phyloP scores from a whole-genome alignment of 345 rosid species.

The Lepidium aucheri region DNA sequence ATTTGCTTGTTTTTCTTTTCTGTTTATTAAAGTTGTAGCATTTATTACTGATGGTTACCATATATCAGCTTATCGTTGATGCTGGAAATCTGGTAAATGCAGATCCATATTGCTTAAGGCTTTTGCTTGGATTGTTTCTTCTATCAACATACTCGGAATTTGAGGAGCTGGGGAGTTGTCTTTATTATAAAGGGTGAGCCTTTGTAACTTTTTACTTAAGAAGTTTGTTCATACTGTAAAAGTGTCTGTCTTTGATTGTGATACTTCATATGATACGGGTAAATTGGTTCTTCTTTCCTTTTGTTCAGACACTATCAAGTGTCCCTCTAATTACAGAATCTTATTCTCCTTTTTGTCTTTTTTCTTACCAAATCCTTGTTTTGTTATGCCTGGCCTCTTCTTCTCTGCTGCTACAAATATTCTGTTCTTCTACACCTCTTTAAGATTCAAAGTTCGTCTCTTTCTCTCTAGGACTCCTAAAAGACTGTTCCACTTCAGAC shows the following conservation, averaged over 20 bases:
- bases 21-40: background rate
- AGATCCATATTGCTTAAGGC: conserved; percentile 7
- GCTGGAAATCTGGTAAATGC: background rate
- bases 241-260: conserved; percentile 22
- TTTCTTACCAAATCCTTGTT: background rate
- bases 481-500: background rate
- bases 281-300: conserved; percentile 4
- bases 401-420: conserved; percentile 3
- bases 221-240: background rate
- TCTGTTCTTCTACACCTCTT: background rate
- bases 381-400: conserved; percentile 12
- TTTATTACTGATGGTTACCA: conserved; percentile 1
- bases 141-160: background rate
- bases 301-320: conserved; percentile 10
- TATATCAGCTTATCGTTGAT: background rate
- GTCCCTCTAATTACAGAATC: conserved; percentile 24
- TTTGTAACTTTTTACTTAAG: background rate
- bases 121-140: background rate
- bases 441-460: background rate
- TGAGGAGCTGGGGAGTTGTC: background rate
- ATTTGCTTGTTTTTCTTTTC: background rate
- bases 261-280: conserved; percentile 13
- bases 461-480: background rate
- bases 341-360: conserved; percentile 1
- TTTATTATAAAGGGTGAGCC: background rate